Evolutionary conservation across 768 basidiomycete genomes (phyloP).

Genomic region (Clitopilus hobsonii): DNA sequence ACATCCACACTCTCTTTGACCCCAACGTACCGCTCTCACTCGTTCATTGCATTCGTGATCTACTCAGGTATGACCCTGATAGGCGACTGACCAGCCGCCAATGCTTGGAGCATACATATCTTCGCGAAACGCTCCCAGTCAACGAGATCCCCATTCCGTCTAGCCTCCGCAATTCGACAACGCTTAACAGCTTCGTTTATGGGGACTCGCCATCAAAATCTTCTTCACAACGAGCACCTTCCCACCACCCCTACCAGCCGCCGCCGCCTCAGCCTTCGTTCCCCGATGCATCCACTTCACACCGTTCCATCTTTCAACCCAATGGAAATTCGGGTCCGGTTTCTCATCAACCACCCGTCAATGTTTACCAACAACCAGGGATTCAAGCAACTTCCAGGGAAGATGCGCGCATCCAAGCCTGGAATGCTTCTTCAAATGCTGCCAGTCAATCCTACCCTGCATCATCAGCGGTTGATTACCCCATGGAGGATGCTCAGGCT

Average conservation of each 20-base stretch:
- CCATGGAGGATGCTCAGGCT: slow-evolving; percentile 60
- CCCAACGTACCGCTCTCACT: slow-evolving; percentile 72
- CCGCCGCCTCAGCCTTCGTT: slow-evolving; percentile 27
- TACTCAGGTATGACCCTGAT: slow-evolving; percentile 90
- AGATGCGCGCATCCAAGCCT: slow-evolving; percentile 21
- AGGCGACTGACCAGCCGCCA: slow-evolving; percentile 80
- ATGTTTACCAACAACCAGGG: slow-evolving; percentile 18
- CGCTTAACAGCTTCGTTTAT: not conserved
- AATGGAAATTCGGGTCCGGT: not conserved
- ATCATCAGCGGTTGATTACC: slow-evolving; percentile 38
- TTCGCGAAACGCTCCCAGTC: slow-evolving; percentile 69
- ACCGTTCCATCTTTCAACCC: slow-evolving; percentile 50
- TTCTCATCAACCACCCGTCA: slow-evolving; percentile 3
- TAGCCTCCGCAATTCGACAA: slow-evolving; percentile 37
- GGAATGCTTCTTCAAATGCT: slow-evolving; percentile 16
- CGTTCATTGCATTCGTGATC: slow-evolving; percentile 87
- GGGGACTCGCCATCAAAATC: not conserved
- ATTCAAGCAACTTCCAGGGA: slow-evolving; percentile 20
- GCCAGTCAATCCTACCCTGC: slow-evolving; percentile 14
- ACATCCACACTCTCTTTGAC: slow-evolving; percentile 73
- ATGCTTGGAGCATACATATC: slow-evolving; percentile 87
- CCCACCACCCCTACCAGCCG: slow-evolving; percentile 31
- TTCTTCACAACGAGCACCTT: slow-evolving; percentile 8
- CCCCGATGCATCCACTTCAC: slow-evolving; percentile 45
- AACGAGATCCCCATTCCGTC: slow-evolving; percentile 64